phyloP scores from a whole-genome alignment of 2,329 filamentous ascomycete species.

The Trichoderma koningiopsis region DNA sequence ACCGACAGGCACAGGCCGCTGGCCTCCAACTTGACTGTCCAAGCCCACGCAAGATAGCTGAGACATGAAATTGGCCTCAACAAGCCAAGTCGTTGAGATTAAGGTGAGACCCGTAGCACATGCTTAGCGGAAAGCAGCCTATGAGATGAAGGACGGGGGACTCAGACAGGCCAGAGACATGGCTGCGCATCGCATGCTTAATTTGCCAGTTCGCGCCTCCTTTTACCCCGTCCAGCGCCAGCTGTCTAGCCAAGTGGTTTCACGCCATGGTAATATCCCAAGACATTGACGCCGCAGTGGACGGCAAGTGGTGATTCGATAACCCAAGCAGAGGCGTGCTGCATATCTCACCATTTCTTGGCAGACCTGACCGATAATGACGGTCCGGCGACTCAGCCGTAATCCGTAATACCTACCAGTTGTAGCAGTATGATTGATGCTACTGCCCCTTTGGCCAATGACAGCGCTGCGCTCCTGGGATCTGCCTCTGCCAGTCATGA shows the following conservation, averaged over 20 bases:
- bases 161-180: slow-evolving; percentile 23
- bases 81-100: slow-evolving; percentile 21
- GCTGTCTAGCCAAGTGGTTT: slow-evolving; percentile 14
- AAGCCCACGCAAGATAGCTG: slow-evolving; percentile 3
- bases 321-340: not conserved
- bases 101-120: slow-evolving; percentile 21
- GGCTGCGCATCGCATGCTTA: slow-evolving; percentile 26
- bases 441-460: slow-evolving; percentile 13
- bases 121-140: not conserved
- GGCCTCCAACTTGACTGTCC: not conserved
- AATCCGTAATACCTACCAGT: not conserved
- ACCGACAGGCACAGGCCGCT: not conserved
- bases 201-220: slow-evolving; percentile 9
- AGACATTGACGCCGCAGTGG: slow-evolving; percentile 12
- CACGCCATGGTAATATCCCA: slow-evolving; percentile 19
- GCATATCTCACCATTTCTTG: slow-evolving; percentile 21
- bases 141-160: slow-evolving; percentile 16
- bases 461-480: not conserved
- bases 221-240: not conserved
- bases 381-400: not conserved
- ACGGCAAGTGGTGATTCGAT: not conserved
- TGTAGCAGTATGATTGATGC: not conserved
- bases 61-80: slow-evolving; percentile 21
- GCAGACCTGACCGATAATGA: not conserved
- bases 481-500: slow-evolving; percentile 25